A percentile compares a stretch with the other conserved stretches of the same genome.
Conservation (phyloP, 1,284 basidiomycete species). For the Microbotryum intermedium region DNA sequence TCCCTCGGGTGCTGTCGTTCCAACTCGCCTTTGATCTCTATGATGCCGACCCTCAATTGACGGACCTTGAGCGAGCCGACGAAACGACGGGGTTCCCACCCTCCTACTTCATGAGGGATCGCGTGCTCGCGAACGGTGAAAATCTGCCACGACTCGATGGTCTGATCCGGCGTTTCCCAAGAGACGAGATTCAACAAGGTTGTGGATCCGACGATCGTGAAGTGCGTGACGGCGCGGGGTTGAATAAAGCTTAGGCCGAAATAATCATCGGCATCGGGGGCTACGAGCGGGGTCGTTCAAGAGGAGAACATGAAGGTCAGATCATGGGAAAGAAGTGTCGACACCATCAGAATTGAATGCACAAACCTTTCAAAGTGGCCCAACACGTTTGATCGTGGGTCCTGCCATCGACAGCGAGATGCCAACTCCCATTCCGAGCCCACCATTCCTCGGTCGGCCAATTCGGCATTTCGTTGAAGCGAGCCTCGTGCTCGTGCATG, state of each 20-base stretch:
- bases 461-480: slow-evolving; percentile 10
- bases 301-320: background rate
- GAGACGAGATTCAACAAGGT: slow-evolving; percentile 26
- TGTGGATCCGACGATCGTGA: slow-evolving; percentile 20
- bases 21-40: slow-evolving; percentile 11
- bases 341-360: background rate
- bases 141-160: slow-evolving; percentile 29
- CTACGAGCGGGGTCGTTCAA: slow-evolving; percentile 1
- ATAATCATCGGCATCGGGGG: slow-evolving; percentile 20
- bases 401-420: slow-evolving; percentile 29
- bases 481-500: slow-evolving; percentile 17
- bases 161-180: slow-evolving; percentile 20
- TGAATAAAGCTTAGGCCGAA: slow-evolving; percentile 25
- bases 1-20: slow-evolving; percentile 9
- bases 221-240: slow-evolving; percentile 2
- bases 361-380: slow-evolving; percentile 18
- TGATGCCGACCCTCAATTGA: background rate
- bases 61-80: background rate
- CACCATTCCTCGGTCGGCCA: slow-evolving; percentile 19
- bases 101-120: background rate
- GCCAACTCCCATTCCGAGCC: slow-evolving; percentile 24
- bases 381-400: slow-evolving; percentile 19
- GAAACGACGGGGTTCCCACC: background rate
- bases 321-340: background rate
- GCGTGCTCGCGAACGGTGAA: slow-evolving; percentile 14